phyloP scores from a whole-genome alignment of 1,284 basidiomycete genomes.

The Cryptococcus amylolentus region DNA sequence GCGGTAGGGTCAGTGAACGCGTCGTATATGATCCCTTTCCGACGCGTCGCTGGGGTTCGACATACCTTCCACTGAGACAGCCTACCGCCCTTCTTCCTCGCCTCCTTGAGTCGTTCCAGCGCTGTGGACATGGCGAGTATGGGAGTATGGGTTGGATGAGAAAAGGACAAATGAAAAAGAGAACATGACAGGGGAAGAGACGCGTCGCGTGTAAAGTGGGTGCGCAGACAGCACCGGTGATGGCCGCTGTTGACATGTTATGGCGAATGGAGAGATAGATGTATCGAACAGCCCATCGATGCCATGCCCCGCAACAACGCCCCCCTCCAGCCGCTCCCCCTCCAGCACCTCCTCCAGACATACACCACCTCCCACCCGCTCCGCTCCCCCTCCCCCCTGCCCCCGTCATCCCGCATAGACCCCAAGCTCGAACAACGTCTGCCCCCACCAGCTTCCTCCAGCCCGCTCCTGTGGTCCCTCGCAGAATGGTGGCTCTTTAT shows the following conservation, averaged over 20 bases:
- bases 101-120: slow-evolving; percentile 51
- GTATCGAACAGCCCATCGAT: no score
- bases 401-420: slow-evolving; percentile 44
- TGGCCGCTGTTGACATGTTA: no score
- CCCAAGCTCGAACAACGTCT: slow-evolving; percentile 35
- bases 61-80: slow-evolving; percentile 52
- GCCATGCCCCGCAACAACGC: background rate
- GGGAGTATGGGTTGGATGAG: no score
- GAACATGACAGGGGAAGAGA: no score
- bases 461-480: slow-evolving; percentile 38
- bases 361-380: slow-evolving; percentile 44
- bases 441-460: slow-evolving; percentile 33
- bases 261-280: no score
- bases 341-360: slow-evolving; percentile 31
- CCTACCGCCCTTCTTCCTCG: slow-evolving; percentile 50
- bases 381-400: slow-evolving; percentile 43
- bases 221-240: no score
- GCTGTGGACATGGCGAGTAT: slow-evolving; percentile 6
- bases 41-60: background rate
- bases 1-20: background rate
- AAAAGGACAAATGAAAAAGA: no score
- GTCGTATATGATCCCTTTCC: background rate
- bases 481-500: slow-evolving; percentile 42
- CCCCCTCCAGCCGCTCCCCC: slow-evolving; percentile 13
- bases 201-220: no score